These are phyloP conservation scores for Trametes cubensis DNA, from an alignment of 768 basidiomycete genomes.

Conservation along the genomic window DNA sequence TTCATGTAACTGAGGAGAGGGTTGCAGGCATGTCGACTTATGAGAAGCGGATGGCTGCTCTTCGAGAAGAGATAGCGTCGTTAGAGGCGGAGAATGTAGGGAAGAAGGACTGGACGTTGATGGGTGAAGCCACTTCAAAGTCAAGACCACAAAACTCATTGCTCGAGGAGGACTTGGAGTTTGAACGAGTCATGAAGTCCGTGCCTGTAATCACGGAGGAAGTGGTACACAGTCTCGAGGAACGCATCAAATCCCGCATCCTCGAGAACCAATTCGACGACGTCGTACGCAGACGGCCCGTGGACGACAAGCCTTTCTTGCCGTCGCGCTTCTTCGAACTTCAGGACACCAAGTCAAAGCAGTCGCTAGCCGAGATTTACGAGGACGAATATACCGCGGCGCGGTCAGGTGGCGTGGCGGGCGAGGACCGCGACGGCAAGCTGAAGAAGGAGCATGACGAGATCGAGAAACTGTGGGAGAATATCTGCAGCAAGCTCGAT, in stretches of 20 bases:
- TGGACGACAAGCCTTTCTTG: constrained; percentile 86
- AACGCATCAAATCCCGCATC: constrained; percentile 87
- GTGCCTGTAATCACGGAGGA: constrained; percentile 92
- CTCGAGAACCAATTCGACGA: constrained; percentile 88
- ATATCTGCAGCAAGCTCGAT: constrained; percentile 85
- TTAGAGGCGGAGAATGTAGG: constrained; percentile 88
- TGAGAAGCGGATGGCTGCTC: constrained; percentile 72
- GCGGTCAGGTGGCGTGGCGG: constrained; percentile 53
- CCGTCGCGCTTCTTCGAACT: constrained; percentile 89
- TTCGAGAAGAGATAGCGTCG: constrained; percentile 76
- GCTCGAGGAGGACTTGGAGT: constrained; percentile 93
- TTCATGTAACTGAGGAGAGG: background rate
- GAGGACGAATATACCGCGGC: constrained; percentile 86
- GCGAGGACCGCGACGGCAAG: constrained; percentile 86
- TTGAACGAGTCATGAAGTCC: constrained; percentile 85
- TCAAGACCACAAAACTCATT: constrained; percentile 88
- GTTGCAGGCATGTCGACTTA: constrained; percentile 68
- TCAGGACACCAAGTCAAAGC: constrained; percentile 83
- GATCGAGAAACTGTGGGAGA: constrained; percentile 81
- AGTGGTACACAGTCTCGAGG: constrained; percentile 78
- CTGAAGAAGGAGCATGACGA: constrained; percentile 87
- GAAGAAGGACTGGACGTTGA: constrained; percentile 88
- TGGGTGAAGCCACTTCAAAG: constrained; percentile 86
- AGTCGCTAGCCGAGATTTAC: constrained; percentile 94
- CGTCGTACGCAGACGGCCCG: constrained; percentile 77